Evolutionary conservation across 768 basidiomycete species (phyloP).

Genomic region (Fomitopsis pulvina): DNA sequence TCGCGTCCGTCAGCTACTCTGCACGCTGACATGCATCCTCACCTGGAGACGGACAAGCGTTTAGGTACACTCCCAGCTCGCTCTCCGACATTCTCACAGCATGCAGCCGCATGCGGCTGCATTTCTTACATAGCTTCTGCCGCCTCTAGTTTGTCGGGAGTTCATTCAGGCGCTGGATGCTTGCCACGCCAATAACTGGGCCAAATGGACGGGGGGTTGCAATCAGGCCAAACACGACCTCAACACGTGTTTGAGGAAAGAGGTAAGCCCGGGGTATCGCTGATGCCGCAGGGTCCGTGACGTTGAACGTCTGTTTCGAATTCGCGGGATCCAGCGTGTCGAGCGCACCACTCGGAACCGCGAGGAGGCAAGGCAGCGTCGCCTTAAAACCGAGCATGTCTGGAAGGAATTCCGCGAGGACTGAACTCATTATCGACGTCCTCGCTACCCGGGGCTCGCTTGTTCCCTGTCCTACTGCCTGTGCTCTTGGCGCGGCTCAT

Average conservation of each 20-base stretch:
- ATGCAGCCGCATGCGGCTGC: slow-evolving; percentile 5
- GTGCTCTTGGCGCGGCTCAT: too few species aligned
- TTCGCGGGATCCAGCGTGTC: slow-evolving; percentile 39
- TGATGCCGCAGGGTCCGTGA: slow-evolving; percentile 6
- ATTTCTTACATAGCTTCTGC: slow-evolving; percentile 9
- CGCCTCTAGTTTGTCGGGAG: slow-evolving; percentile 55
- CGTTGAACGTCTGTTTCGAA: slow-evolving; percentile 2
- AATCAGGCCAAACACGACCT: slow-evolving; percentile 62
- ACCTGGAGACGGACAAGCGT: slow-evolving; percentile 18
- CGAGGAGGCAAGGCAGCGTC: slow-evolving; percentile 50
- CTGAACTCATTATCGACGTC: not conserved
- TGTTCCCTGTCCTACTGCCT: too few species aligned
- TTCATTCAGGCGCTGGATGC: slow-evolving; percentile 71
- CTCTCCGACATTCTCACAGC: not conserved
- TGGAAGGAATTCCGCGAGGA: slow-evolving; percentile 50
- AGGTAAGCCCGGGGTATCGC: slow-evolving; percentile 37
- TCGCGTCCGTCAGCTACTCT: not conserved
- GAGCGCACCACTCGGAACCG: slow-evolving; percentile 56
- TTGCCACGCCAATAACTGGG: slow-evolving; percentile 61
- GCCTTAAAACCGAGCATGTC: slow-evolving; percentile 50
- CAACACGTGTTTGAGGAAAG: slow-evolving; percentile 63
- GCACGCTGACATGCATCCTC: slow-evolving; percentile 20
- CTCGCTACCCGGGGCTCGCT: not conserved
- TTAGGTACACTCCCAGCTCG: slow-evolving; percentile 12
- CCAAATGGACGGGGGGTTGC: slow-evolving; percentile 61